Conservation (phyloP, 371 early-diverging fungal species). For the Mucor mucedo region DNA sequence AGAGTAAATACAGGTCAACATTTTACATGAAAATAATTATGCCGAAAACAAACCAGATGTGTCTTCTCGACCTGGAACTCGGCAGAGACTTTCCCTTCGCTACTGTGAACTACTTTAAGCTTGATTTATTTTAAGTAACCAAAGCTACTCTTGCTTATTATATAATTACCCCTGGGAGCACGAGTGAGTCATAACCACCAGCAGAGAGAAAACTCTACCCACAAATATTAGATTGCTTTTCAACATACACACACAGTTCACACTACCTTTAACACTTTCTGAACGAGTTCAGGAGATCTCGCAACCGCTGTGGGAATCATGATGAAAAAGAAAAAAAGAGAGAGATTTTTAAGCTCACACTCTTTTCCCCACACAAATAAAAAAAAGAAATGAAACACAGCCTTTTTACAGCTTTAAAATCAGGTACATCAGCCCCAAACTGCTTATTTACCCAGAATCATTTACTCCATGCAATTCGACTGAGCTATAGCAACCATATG, state of each 20-base stretch:
- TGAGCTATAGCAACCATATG: no score
- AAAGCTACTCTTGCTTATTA: neutral
- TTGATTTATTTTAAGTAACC: slow-evolving; percentile 14
- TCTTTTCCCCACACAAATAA: no score
- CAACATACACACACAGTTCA: neutral
- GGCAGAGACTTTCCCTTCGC: slow-evolving; percentile 49
- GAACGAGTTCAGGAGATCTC: slow-evolving; percentile 20
- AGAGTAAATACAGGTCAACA: neutral
- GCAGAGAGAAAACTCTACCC: slow-evolving; percentile 43
- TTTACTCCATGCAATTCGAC: no score
- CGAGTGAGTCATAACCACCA: slow-evolving; percentile 49
- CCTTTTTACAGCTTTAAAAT: no score
- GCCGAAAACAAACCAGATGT: slow-evolving; percentile 49
- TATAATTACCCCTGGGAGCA: slow-evolving; percentile 49
- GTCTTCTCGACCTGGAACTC: slow-evolving; percentile 59
- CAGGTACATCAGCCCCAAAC: no score
- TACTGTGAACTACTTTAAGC: slow-evolving; percentile 50
- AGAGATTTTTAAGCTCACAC: neutral
- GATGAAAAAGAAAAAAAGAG: slow-evolving; percentile 5
- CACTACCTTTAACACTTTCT: slow-evolving; percentile 28
- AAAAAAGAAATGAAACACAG: no score
- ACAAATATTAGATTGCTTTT: neutral
- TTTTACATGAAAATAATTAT: neutral
- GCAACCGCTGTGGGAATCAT: slow-evolving; percentile 26
- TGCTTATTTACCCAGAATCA: no score